These are phyloP conservation scores for Tausonia pullulans DNA, from an alignment of 1,284 basidiomycete species.

Conservation along the genomic window DNA sequence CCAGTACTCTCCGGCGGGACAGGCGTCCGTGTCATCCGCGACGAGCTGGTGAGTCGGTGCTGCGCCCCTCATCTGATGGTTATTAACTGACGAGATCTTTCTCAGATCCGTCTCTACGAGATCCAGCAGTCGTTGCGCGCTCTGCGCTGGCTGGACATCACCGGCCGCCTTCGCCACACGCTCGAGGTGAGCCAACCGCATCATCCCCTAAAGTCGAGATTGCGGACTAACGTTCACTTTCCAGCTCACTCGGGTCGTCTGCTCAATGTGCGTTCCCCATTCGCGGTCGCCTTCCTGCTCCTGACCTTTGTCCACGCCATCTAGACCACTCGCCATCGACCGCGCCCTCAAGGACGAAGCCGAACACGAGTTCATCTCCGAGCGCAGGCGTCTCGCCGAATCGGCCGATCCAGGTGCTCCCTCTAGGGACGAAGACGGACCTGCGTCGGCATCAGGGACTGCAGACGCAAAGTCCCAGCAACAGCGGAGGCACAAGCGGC, in stretches of 20 bases:
- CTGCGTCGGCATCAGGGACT: neutral
- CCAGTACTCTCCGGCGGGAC: conserved; percentile 20
- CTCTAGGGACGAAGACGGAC: neutral
- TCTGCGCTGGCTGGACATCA: conserved; percentile 31
- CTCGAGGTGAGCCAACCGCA: no score
- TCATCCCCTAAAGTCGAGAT: no score
- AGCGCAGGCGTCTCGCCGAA: conserved; percentile 8
- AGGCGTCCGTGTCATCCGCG: conserved; percentile 2
- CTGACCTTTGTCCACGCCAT: neutral
- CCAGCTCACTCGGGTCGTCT: conserved; percentile 28
- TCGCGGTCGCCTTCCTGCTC: neutral
- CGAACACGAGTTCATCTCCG: conserved; percentile 5
- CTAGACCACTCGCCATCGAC: conserved; percentile 10
- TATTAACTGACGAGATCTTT: no score
- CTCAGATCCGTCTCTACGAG: conserved; percentile 28
- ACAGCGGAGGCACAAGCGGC: neutral
- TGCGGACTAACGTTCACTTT: conserved; percentile 7
- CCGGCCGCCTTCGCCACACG: conserved; percentile 27
- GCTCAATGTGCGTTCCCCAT: conserved; percentile 14
- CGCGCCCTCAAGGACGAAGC: conserved; percentile 12
- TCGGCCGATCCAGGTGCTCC: neutral
- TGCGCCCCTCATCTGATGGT: no score
- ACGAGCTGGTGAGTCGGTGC: conserved; percentile 1
- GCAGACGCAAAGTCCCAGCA: neutral
- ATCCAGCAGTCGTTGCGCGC: conserved; percentile 29